Conservation (phyloP, 306 rosid genomes). For the Lathyrus oleraceus region DNA sequence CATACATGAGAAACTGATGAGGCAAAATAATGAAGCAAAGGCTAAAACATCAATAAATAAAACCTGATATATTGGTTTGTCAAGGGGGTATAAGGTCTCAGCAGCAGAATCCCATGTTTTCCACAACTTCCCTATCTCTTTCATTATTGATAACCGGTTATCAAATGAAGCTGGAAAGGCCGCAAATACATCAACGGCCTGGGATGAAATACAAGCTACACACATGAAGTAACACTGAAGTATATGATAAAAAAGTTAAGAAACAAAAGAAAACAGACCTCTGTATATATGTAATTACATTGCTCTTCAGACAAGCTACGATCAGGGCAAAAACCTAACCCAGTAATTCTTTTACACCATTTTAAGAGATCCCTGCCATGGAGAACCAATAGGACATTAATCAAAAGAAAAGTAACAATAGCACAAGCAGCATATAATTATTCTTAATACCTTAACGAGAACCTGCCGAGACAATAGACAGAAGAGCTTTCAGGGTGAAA, state of each 20-base stretch:
- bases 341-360: slow-evolving; percentile 86
- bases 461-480: slow-evolving; percentile 49
- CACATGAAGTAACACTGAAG: slow-evolving; percentile 12
- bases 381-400: slow-evolving; percentile 27
- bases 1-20: slow-evolving; percentile 41
- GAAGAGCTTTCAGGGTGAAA: slow-evolving; percentile 47
- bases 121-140: slow-evolving; percentile 74
- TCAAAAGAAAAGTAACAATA: background rate
- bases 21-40: slow-evolving; percentile 21
- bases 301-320: slow-evolving; percentile 53
- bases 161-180: slow-evolving; percentile 65
- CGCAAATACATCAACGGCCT: slow-evolving; percentile 93
- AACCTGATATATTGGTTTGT: slow-evolving; percentile 82
- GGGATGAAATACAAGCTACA: slow-evolving; percentile 34
- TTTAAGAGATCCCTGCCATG: slow-evolving; percentile 85
- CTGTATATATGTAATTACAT: slow-evolving; percentile 61
- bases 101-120: slow-evolving; percentile 51
- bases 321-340: slow-evolving; percentile 55
- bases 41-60: slow-evolving; percentile 20
- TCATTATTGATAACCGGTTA: slow-evolving; percentile 67
- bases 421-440: slow-evolving; percentile 4
- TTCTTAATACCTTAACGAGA: slow-evolving; percentile 66
- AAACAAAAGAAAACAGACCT: slow-evolving; percentile 49
- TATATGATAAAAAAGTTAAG: background rate
- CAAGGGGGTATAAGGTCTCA: slow-evolving; percentile 62